Evolutionary conservation across 768 basidiomycete genomes (phyloP).

Genomic region (Hygrophorus russula): DNA sequence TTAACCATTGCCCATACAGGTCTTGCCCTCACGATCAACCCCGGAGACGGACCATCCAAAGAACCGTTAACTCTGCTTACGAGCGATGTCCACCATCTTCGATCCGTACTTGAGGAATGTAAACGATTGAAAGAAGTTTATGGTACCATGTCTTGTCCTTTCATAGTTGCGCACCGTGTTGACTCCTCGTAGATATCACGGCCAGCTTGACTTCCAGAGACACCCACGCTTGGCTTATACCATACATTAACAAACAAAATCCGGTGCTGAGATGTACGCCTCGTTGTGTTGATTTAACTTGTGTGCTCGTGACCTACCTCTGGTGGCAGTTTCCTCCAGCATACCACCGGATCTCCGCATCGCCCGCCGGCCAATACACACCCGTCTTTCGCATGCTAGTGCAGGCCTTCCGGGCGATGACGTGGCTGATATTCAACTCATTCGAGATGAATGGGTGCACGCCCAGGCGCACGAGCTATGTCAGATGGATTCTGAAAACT

Average conservation of each 20-base stretch:
- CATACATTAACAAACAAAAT: constrained; percentile 23
- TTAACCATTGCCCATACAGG: constrained; percentile 23
- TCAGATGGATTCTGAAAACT: constrained; percentile 17
- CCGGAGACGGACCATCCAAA: constrained; percentile 23
- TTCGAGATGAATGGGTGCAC: constrained; percentile 59
- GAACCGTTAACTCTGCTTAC: constrained; percentile 34
- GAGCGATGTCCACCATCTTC: constrained; percentile 34
- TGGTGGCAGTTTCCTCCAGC: constrained; percentile 24
- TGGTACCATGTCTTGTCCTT: constrained; percentile 21
- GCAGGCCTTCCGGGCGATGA: constrained; percentile 61
- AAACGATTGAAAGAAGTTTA: constrained; percentile 41
- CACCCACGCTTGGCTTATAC: constrained; percentile 28
- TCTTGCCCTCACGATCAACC: constrained; percentile 41
- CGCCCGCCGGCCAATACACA: constrained; percentile 32
- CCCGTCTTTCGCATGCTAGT: constrained; percentile 44
- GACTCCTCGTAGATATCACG: constrained; percentile 1
- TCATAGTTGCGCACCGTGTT: neutral
- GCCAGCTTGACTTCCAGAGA: neutral
- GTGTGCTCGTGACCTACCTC: neutral
- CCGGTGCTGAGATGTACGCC: constrained; percentile 19
- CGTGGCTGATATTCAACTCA: constrained; percentile 37
- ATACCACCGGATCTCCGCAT: constrained; percentile 45
- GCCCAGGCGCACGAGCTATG: constrained; percentile 26
- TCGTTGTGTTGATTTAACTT: neutral
- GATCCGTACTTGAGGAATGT: constrained; percentile 39